A percentile compares a stretch with the other conserved stretches of the same genome.
Conservation (phyloP, 257 asterid genomes). For the Ilex aquifolium region DNA sequence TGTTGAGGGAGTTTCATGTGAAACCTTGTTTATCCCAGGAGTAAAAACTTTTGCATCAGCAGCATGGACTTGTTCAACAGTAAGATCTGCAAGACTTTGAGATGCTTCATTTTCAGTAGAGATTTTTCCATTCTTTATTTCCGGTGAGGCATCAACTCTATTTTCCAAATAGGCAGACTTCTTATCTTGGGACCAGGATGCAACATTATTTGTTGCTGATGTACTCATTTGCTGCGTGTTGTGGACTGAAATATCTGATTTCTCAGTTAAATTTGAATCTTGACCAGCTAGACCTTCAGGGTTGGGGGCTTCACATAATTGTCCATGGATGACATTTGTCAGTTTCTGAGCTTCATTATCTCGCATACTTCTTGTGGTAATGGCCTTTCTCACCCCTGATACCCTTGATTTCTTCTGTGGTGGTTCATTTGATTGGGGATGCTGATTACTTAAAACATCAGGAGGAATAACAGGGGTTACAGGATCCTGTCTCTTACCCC, state of each 20-base stretch:
- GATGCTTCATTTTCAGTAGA: not conserved
- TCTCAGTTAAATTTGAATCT: slow-evolving; percentile 5
- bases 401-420: slow-evolving; percentile 64
- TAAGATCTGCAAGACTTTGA: too few species aligned
- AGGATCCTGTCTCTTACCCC: slow-evolving; percentile 65
- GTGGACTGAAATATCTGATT: too few species aligned
- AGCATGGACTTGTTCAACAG: too few species aligned
- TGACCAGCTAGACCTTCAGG: slow-evolving; percentile 21
- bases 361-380: slow-evolving; percentile 30
- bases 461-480: slow-evolving; percentile 35
- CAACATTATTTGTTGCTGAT: slow-evolving; percentile 4
- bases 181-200: too few species aligned
- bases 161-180: not conserved
- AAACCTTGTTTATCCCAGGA: too few species aligned
- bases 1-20: too few species aligned
- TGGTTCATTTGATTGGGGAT: slow-evolving; percentile 37
- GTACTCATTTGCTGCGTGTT: not conserved
- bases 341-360: slow-evolving; percentile 29
- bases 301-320: slow-evolving; percentile 16
- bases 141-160: not conserved
- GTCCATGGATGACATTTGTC: slow-evolving; percentile 24
- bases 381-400: slow-evolving; percentile 48
- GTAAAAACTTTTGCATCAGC: too few species aligned
- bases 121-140: slow-evolving; percentile 4
- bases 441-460: slow-evolving; percentile 41